Base-by-base conservation (phyloP, 179 eudicot species). In the Camellia oleifera region DNA sequence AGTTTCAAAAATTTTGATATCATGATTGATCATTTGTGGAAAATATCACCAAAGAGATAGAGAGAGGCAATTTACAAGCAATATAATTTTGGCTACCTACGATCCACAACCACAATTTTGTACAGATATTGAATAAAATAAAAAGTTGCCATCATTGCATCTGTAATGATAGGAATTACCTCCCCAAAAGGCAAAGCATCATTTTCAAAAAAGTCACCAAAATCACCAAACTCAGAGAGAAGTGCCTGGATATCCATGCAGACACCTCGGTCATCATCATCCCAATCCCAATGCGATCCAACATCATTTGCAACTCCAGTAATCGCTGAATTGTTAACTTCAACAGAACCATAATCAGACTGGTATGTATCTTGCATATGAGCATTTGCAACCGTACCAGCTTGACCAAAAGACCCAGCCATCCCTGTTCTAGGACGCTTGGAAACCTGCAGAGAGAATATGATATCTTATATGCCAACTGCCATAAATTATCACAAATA, bases 211-310 rank as follows among this genome's bases (percentile, higher is more conserved):
- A 96, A 92, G 83, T 96, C 99, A 60, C 99, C 98, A 81, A 96
- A 96, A 79, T 94, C 98, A 20, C 99, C 99, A 83, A 96, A 96
- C 83, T 96, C 99, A 44, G 97, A 88, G 32, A 96, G 90, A 78
- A 96, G 94, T 77, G 98, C 91, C 88, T 96, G 92, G 81, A 96
- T 96, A 87, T 96, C 99, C 93, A 94, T 88, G 79, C 88, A 89
- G 76, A 80, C 80, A 48, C 91, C 97, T 78, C 88, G 84, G 67
- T 90, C 97, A 76, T 91, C 97, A 86, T 90, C 97, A 82, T 92
- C 99, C 99, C 97, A 94, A 72, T 91, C 97, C 98, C 94, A 96
- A 1, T 84, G 87, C 65, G 91, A 86, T 72, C 87, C 93, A 42
- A 84, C 79, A 75, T 92, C 99, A 84, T 83, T 90, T 82, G 86